Percentiles rank a stretch among this genome's conserved stretches.
phyloP scores from a whole-genome alignment of 2,329 filamentous ascomycete species.

The Exophiala sideris region DNA sequence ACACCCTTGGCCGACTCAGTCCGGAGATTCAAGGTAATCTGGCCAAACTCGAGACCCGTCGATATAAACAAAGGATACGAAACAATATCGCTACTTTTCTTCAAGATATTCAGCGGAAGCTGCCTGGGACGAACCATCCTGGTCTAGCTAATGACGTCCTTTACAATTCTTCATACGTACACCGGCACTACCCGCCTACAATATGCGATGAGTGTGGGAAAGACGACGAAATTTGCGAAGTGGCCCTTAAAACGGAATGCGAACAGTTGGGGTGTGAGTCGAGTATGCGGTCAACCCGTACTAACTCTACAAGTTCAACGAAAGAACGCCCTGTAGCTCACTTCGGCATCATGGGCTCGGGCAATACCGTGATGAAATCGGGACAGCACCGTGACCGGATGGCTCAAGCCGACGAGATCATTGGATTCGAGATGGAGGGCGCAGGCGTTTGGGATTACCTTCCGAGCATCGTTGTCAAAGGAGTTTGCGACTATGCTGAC shows the following conservation, averaged over 20 bases:
- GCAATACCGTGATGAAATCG: constrained; percentile 38
- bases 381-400: constrained; percentile 32
- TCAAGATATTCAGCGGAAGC: neutral
- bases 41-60: constrained; percentile 5
- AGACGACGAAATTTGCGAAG: constrained; percentile 23
- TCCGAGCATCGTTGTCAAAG: constrained; percentile 33
- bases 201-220: constrained; percentile 9
- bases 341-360: constrained; percentile 36
- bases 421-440: constrained; percentile 38
- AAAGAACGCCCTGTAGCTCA: constrained; percentile 27
- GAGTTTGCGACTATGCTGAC: constrained; percentile 42
- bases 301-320: neutral
- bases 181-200: constrained; percentile 30
- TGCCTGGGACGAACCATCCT: constrained; percentile 28
- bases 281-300: neutral
- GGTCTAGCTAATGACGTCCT: constrained; percentile 31
- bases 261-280: constrained; percentile 31
- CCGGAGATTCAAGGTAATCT: constrained; percentile 33
- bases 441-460: constrained; percentile 36
- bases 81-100: constrained; percentile 4
- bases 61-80: neutral
- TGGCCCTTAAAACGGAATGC: constrained; percentile 24
- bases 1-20: constrained; percentile 31
- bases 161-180: constrained; percentile 32
- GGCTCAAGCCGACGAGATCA: constrained; percentile 24